Base-by-base conservation (phyloP, 1,139 yeast genomes). In the Candida smagusa region DNA sequence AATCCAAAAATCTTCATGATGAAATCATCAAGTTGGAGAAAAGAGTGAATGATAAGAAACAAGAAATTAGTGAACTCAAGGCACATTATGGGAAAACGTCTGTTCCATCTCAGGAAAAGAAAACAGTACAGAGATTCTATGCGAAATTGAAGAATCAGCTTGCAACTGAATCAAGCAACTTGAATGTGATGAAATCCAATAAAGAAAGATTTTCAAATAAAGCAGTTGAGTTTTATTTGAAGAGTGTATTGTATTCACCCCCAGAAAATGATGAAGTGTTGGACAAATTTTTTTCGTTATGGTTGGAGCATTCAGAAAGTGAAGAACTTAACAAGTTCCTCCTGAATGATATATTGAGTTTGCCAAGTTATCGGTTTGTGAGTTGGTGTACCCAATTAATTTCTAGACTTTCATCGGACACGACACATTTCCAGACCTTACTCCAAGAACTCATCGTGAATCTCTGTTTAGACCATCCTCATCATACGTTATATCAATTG, bases 301-400 rank as follows among this genome's bases (percentile, higher is more conserved):
- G 97, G 96, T 68, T 92, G 30, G 86, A 84, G 42, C 73, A 75
- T 47, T 68, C 79, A 3, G 56, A 56, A 5, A 67, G 69, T 34
- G 72, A 61, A 1, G 58, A 53, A 1, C 54, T 79, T 6, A 77
- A 74, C 47, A 40, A 43, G 3, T 42, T 48, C 6, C 58, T 74
- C 3, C 43, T 50, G n/a, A 44, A 58, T 0, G 61, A 68, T 12
- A 56, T 74, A 3, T 47, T 55, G 2, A 38, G 40, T 0, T 61
- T 87, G 23, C 84, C 95, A 0, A 67, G 75, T 13, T 65, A 68
- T 50, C 81, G 81, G 48, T 74, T 88, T 39, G 68, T 87, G 3
- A 77, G 88, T 0, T 89, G 97, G 96, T 69, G 83, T 32, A 81
- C 86, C 41, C 98, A 92, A 54, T 68, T 92, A 33, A 72, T 87